Percentiles rank a stretch among this genome's conserved stretches.
Conservation (phyloP, 1,284 basidiomycete genomes). For the Ustilago loliicola region DNA sequence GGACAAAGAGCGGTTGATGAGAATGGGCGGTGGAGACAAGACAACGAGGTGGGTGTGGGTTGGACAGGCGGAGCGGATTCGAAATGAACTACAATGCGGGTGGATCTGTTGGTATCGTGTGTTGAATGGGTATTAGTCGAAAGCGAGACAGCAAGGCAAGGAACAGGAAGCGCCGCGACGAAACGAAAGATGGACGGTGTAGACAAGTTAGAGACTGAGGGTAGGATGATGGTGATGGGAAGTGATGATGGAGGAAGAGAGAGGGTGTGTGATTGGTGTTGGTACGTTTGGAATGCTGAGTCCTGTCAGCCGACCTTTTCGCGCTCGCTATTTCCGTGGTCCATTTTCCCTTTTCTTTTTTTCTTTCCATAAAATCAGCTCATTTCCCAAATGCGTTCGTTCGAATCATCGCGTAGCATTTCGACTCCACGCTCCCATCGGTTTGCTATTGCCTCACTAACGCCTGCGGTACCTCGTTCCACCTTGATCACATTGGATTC, state of each 20-base stretch:
- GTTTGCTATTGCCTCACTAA: background rate
- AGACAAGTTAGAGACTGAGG: background rate
- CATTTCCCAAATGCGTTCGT: conserved; percentile 1
- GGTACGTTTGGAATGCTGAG: background rate
- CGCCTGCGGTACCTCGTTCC: too few relatives aligned
- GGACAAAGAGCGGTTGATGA: background rate
- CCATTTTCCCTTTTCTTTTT: background rate
- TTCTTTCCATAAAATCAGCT: background rate
- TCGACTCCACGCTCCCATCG: too few relatives aligned
- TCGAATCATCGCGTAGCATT: background rate
- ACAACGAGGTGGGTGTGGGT: background rate
- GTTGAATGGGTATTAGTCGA: background rate
- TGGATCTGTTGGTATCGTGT: background rate
- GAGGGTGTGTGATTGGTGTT: background rate
- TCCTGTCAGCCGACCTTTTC: background rate
- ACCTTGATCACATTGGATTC: too few relatives aligned
- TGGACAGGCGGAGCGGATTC: conserved; percentile 9
- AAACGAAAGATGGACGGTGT: too few relatives aligned
- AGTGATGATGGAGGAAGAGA: background rate
- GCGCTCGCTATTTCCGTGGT: background rate
- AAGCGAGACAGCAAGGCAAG: too few relatives aligned
- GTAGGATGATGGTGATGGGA: background rate
- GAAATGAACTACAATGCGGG: background rate
- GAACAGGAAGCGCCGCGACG: background rate
- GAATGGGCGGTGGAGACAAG: background rate